These are phyloP conservation scores for Coniferiporia sulphurascens DNA, from an alignment of 1,284 basidiomycete genomes.

Conservation along the genomic window DNA sequence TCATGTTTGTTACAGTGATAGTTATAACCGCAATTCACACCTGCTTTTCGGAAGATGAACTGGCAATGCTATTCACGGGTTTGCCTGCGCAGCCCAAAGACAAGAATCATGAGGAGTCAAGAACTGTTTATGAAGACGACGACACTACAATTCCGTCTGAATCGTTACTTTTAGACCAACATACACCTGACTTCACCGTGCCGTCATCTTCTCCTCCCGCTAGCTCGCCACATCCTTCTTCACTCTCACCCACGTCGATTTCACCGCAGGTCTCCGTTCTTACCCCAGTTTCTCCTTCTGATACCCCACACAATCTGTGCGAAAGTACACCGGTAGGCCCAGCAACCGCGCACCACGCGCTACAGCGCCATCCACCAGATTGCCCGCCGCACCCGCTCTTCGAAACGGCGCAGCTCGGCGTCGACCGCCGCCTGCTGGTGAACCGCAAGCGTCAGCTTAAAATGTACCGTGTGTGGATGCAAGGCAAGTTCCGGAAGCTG, in stretches of 20 bases:
- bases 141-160: slow-evolving; percentile 19
- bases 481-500: slow-evolving; percentile 74
- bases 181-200: neutral
- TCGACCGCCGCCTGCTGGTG: slow-evolving; percentile 85
- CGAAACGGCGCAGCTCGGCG: slow-evolving; percentile 68
- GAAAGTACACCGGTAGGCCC: neutral
- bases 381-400: slow-evolving; percentile 50
- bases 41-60: slow-evolving; percentile 55
- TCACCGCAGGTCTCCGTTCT: neutral
- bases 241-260: neutral
- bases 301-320: too few species aligned
- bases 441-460: slow-evolving; percentile 90
- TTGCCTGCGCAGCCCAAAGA: slow-evolving; percentile 37
- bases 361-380: neutral
- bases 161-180: slow-evolving; percentile 7
- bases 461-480: slow-evolving; percentile 96
- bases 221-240: neutral
- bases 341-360: neutral
- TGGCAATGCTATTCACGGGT: slow-evolving; percentile 76
- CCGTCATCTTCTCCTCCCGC: neutral
- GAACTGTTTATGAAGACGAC: slow-evolving; percentile 36
- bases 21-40: neutral
- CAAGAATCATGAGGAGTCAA: slow-evolving; percentile 29
- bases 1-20: neutral
- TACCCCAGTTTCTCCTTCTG: too few species aligned